Percentiles rank a stretch among this genome's conserved stretches.
Conservation (phyloP, 495 filamentous ascomycete species). For the Neurospora sp. region DNA sequence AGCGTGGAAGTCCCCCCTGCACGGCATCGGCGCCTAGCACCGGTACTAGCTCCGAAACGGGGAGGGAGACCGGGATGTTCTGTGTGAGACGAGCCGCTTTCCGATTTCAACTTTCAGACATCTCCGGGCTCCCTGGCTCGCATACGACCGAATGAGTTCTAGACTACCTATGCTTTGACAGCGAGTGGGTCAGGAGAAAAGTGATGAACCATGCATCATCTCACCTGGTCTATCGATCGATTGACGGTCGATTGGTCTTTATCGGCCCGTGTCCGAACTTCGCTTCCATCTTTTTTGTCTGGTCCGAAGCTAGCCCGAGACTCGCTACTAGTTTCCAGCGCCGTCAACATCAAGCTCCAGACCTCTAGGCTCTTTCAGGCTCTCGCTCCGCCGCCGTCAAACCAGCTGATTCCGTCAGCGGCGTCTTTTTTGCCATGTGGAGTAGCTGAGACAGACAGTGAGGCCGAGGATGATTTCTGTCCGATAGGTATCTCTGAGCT, state of each 20-base stretch:
- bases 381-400: neutral
- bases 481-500: no score
- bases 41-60: no score
- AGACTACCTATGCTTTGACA: neutral
- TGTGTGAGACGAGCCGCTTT: no score
- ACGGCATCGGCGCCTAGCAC: no score
- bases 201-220: neutral
- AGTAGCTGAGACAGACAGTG: neutral
- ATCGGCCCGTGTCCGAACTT: neutral
- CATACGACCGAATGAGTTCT: neutral
- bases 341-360: neutral
- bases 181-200: neutral
- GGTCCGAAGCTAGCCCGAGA: neutral
- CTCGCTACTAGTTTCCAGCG: neutral
- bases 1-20: no score
- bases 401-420: no score
- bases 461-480: neutral
- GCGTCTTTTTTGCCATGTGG: neutral
- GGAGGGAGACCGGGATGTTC: no score
- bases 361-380: neutral
- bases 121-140: no score
- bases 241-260: neutral
- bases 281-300: neutral
- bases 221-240: no score
- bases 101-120: no score